Evolutionary conservation across 495 filamentous ascomycete genomes (phyloP).

Genomic region (Cercophora scortea): DNA sequence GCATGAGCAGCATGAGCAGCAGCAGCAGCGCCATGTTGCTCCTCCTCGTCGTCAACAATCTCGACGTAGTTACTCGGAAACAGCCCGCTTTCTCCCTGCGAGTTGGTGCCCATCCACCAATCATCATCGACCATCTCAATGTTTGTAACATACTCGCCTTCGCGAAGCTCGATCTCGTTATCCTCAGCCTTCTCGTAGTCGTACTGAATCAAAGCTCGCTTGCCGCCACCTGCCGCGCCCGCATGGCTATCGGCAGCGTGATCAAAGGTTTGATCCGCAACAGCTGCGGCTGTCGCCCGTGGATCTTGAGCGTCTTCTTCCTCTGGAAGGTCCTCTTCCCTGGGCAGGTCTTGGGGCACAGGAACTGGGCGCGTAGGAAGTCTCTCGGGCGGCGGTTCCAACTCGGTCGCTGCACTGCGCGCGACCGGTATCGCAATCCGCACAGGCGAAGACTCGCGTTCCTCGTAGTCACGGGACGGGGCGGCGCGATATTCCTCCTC

Average conservation of each 20-base stretch:
- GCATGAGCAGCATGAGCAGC: background rate
- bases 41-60: constrained; percentile 53
- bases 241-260: constrained; percentile 21
- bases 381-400: constrained; percentile 42
- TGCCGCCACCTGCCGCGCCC: constrained; percentile 35
- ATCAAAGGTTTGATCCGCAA: constrained; percentile 31
- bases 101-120: constrained; percentile 95
- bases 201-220: constrained; percentile 74
- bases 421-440: constrained; percentile 82
- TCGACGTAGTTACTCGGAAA: constrained; percentile 98
- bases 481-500: constrained; percentile 45
- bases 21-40: background rate
- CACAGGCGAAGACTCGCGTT: constrained; percentile 57
- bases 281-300: constrained; percentile 53
- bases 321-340: constrained; percentile 55
- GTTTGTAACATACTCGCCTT: constrained; percentile 85
- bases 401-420: constrained; percentile 46
- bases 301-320: constrained; percentile 55
- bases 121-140: constrained; percentile 97
- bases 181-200: constrained; percentile 97
- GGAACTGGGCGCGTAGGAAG: constrained; percentile 38
- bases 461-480: constrained; percentile 17
- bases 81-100: constrained; percentile 69
- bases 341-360: constrained; percentile 51
- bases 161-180: constrained; percentile 87